Evolutionary conservation across 2,329 filamentous ascomycete species (phyloP).

Genomic region (Fusarium papillatum): DNA sequence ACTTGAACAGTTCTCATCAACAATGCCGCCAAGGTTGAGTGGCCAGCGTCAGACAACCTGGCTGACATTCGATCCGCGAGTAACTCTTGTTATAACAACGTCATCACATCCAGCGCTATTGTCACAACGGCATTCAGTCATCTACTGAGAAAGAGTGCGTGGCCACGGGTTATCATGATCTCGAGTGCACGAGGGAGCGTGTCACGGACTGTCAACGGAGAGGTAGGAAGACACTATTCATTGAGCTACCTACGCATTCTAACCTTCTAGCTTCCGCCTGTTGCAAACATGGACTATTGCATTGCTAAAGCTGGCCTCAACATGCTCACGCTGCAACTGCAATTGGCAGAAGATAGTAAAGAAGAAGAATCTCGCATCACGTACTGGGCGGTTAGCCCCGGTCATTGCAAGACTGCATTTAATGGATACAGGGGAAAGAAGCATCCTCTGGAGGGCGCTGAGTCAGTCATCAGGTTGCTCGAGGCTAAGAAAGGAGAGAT

Average conservation of each 20-base stretch:
- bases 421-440: conserved; percentile 14
- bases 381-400: conserved; percentile 14
- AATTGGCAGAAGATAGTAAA: not conserved
- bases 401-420: conserved; percentile 18
- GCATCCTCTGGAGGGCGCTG: not conserved
- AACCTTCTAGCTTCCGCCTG: conserved; percentile 12
- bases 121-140: not conserved
- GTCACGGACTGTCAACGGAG: not conserved
- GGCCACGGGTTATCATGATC: conserved; percentile 18
- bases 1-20: conserved; percentile 3
- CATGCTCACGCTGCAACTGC: conserved; percentile 12
- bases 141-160: not conserved
- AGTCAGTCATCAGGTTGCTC: conserved; percentile 8
- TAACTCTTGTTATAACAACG: conserved; percentile 15
- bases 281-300: conserved; percentile 17
- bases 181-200: conserved; percentile 21
- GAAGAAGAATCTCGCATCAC: not conserved
- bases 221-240: not conserved
- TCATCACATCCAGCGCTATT: conserved; percentile 11
- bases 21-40: conserved; percentile 10
- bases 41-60: not conserved
- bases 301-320: conserved; percentile 14
- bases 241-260: not conserved
- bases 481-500: not conserved
- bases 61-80: not conserved